Evolutionary conservation across 192 early-diverging fungal species (phyloP).

Genomic region (Backusella tuberculispora): DNA sequence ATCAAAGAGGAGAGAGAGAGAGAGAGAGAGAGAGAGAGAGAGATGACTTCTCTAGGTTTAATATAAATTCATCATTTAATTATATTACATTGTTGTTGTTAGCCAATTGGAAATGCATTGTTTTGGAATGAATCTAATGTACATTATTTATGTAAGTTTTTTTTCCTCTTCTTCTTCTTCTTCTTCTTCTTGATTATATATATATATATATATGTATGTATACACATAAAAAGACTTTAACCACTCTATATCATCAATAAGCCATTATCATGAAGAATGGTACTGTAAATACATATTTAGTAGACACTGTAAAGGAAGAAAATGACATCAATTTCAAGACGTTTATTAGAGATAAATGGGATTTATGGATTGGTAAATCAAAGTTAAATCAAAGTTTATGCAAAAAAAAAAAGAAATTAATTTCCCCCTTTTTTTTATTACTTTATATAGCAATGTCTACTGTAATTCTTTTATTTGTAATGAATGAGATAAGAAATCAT

Average conservation of each 20-base stretch:
- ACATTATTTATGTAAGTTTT: slow-evolving; percentile 22
- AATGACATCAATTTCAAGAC: background rate
- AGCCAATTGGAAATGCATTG: background rate
- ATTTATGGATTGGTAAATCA: slow-evolving; percentile 20
- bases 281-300: slow-evolving; percentile 16
- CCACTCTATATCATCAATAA: background rate
- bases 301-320: background rate
- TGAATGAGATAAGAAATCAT: background rate
- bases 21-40: too few relatives aligned
- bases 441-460: background rate
- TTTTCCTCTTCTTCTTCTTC: background rate
- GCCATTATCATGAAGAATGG: slow-evolving; percentile 16
- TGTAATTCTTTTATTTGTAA: background rate
- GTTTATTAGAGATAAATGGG: slow-evolving; percentile 21
- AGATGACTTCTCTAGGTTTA: background rate
- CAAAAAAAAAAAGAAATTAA: background rate
- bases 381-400: too few relatives aligned
- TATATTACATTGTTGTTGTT: background rate
- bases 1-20: too few relatives aligned
- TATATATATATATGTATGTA: too few relatives aligned
- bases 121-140: background rate
- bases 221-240: background rate
- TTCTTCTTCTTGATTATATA: too few relatives aligned
- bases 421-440: too few relatives aligned
- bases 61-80: background rate